Base-by-base conservation (phyloP, 2,329 filamentous ascomycete species). In the Venturiaceae sp. region DNA sequence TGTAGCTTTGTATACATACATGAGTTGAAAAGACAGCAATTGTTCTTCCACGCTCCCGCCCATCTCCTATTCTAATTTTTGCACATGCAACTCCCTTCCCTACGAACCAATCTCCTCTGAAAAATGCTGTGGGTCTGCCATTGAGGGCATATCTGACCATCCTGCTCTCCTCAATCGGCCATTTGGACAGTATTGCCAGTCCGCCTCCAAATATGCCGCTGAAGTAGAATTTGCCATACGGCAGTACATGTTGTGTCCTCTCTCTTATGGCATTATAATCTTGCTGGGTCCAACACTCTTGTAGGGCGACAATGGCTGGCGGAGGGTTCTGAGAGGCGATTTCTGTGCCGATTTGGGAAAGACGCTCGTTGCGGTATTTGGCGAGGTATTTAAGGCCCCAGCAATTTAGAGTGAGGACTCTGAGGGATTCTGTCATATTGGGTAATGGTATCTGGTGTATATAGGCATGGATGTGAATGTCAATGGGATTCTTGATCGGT, bases 11-110 rank as follows among this genome's bases (percentile, higher is more conserved):
- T n/a, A 36, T n/a, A 46, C 78, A 72, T 72, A 86, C 83, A 79
- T 95, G 92, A 19, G 94, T 97, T 70, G 90, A 92, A 69, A 97
- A 96, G 1, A 97, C 90, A 67, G 96, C 90, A 19, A 90, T 78
- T 11, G 92, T 75, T 21, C 57, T 47, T 64, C 94, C 87, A 47
- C 72, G 70, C 1, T 75, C 80, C 0, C 81, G 75, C 0, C 89
- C 90, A 36, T 53, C 47, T 11, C 37, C 89, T 64, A 87, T 86
- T 3, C 88, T 79, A 64, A 97, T 87, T 62, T 82, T 82, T 2
- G 92, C 92, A 67, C 83, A 87, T 6, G 92, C 94, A 44, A 97
- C 85, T 16, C 94, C 94, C 71, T 97, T 97, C 0, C 94, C 94
- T 9, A 96, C 92, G 68, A 85, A 97, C 90, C 92, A 97, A 72